These are phyloP conservation scores for Biscogniauxia marginata DNA, from an alignment of 2,329 filamentous ascomycete genomes.

Conservation along the genomic window DNA sequence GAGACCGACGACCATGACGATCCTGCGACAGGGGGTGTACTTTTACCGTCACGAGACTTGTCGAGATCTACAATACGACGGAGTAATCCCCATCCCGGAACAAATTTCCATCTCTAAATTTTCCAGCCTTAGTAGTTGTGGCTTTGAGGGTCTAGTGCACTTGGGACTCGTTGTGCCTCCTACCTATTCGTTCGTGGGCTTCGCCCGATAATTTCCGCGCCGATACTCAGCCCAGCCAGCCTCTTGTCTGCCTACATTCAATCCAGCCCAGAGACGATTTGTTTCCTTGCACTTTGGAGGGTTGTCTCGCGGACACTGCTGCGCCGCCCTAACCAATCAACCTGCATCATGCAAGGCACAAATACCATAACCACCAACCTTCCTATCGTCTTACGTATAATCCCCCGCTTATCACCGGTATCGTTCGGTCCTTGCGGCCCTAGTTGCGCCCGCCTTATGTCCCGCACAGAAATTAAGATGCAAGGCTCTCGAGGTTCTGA, in stretches of 20 bases:
- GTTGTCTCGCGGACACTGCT: background rate
- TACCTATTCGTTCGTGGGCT: background rate
- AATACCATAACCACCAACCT: background rate
- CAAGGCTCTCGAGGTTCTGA: background rate
- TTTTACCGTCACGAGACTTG: background rate
- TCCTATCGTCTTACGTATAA: background rate
- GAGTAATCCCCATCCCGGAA: background rate
- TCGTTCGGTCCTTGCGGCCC: background rate
- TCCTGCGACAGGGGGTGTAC: background rate
- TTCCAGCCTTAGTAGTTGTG: background rate
- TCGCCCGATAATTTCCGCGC: background rate
- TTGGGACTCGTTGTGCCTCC: background rate
- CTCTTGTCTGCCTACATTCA: background rate
- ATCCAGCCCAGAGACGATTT: too few relatives aligned
- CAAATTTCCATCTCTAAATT: background rate
- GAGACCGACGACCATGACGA: background rate
- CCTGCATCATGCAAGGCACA: conserved; percentile 1
- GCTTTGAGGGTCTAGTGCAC: background rate
- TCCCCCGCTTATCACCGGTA: background rate
- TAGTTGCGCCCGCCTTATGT: background rate
- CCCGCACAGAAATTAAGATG: background rate
- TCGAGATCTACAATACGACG: background rate
- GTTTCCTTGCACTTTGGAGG: background rate
- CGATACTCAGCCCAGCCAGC: background rate
- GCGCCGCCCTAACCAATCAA: conserved; percentile 2